Conservation (phyloP, 768 basidiomycete genomes). For the Boletus insuetus region DNA sequence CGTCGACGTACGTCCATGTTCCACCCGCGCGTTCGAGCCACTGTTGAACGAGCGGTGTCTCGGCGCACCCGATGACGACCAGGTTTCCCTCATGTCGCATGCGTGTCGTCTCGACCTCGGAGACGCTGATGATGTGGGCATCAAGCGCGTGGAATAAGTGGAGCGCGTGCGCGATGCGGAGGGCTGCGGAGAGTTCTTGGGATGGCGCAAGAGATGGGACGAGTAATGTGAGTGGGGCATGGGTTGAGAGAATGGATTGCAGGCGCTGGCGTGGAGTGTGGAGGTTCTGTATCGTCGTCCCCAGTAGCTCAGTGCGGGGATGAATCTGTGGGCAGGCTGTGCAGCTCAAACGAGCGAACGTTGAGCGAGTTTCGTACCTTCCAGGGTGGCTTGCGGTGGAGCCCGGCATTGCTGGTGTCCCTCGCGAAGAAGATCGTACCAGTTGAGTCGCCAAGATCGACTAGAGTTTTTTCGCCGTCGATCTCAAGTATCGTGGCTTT, state of each 20-base stretch:
- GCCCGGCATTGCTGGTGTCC: neutral
- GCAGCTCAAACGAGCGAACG: neutral
- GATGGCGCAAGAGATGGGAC: constrained; percentile 37
- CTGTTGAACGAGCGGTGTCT: constrained; percentile 31
- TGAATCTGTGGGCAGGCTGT: constrained; percentile 3
- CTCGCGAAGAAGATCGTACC: constrained; percentile 11
- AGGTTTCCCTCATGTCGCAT: constrained; percentile 44
- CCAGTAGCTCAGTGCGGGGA: neutral
- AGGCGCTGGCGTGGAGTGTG: constrained; percentile 40
- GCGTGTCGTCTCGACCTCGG: constrained; percentile 24
- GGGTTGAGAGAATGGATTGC: constrained; percentile 60
- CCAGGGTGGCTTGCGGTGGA: constrained; percentile 12
- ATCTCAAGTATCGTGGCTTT: constrained; percentile 5
- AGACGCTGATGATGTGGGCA: constrained; percentile 50
- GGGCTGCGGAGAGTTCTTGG: constrained; percentile 51
- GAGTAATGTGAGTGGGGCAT: constrained; percentile 55
- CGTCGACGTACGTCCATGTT: constrained; percentile 20
- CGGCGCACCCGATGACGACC: constrained; percentile 51
- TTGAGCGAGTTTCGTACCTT: constrained; percentile 15
- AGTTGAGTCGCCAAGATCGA: neutral
- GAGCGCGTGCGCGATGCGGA: constrained; percentile 66
- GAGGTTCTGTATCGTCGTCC: neutral
- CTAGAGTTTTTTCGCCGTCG: constrained; percentile 7
- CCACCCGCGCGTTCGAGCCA: constrained; percentile 29
- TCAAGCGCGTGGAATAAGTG: constrained; percentile 70